Conservation (phyloP, 352 stramenopile species). For the Pythium brassicae region DNA sequence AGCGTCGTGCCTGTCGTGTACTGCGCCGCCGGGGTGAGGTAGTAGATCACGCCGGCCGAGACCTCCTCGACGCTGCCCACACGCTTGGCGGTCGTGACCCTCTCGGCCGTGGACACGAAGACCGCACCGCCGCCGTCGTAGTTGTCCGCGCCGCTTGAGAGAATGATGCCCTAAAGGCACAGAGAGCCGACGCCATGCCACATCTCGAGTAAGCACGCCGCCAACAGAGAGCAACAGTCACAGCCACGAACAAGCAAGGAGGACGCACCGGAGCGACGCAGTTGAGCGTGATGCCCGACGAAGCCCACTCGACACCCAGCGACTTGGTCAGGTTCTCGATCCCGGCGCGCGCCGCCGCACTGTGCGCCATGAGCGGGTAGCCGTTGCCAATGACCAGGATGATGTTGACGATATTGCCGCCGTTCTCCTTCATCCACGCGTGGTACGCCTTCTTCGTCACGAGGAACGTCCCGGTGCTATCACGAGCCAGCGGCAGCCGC, state of each 20-base stretch:
- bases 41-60: slow-evolving; percentile 72
- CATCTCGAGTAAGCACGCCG: not conserved
- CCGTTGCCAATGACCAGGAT: slow-evolving; percentile 93
- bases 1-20: slow-evolving; percentile 86
- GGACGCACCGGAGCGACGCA: slow-evolving; percentile 86
- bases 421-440: slow-evolving; percentile 91
- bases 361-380: slow-evolving; percentile 91
- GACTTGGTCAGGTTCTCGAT: slow-evolving; percentile 94
- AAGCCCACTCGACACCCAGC: slow-evolving; percentile 92
- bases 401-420: slow-evolving; percentile 94
- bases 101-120: slow-evolving; percentile 74
- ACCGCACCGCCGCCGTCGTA: slow-evolving; percentile 88
- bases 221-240: slow-evolving; percentile 24
- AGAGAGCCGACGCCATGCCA: no score
- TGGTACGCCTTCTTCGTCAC: slow-evolving; percentile 91
- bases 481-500: not conserved
- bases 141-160: slow-evolving; percentile 82
- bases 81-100: slow-evolving; percentile 80
- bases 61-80: slow-evolving; percentile 90
- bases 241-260: slow-evolving; percentile 22
- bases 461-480: slow-evolving; percentile 87
- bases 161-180: slow-evolving; percentile 70
- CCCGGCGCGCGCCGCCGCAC: slow-evolving; percentile 84
- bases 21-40: slow-evolving; percentile 70
- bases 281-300: slow-evolving; percentile 90